phyloP scores from a whole-genome alignment of 305 asterid species.

The Coffea humblotiana region DNA sequence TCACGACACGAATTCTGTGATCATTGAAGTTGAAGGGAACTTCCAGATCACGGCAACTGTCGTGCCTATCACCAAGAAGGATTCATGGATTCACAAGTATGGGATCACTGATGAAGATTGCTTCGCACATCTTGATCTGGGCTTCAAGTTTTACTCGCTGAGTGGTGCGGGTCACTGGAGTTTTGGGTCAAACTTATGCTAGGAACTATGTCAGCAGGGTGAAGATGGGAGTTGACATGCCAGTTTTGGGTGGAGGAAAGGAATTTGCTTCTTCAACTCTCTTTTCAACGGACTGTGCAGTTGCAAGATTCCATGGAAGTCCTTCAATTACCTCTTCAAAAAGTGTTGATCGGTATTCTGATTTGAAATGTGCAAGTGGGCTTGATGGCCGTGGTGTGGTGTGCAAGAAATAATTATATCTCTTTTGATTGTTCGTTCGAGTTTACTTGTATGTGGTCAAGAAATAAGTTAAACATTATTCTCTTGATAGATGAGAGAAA shows the following conservation, averaged over 20 bases:
- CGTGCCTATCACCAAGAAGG: conserved; percentile 61
- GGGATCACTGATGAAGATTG: conserved; percentile 70
- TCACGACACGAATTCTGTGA: conserved; percentile 45
- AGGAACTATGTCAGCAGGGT: conserved; percentile 56
- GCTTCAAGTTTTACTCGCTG: conserved; percentile 67
- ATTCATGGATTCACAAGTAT: conserved; percentile 60
- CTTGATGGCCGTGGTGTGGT: conserved; percentile 66
- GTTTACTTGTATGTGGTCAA: too few species aligned
- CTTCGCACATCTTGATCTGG: conserved; percentile 77
- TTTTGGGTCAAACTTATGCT: conserved; percentile 80
- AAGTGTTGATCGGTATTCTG: conserved; percentile 29
- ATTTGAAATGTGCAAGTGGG: conserved; percentile 55
- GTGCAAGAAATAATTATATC: conserved; percentile 41
- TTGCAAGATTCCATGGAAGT: conserved; percentile 42
- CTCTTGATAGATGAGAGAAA: too few species aligned
- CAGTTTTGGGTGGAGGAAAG: conserved; percentile 72
- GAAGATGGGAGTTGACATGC: conserved; percentile 89
- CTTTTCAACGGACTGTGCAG: conserved; percentile 65
- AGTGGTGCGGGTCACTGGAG: conserved; percentile 59
- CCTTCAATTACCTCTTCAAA: not conserved
- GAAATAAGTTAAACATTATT: too few species aligned
- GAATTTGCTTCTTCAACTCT: conserved; percentile 58
- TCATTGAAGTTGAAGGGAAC: conserved; percentile 58
- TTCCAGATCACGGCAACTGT: conserved; percentile 67
- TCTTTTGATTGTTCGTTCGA: too few species aligned